Evolutionary conservation across 73 alveolate genomes (phyloP).

Genomic region (Tetrahymena elliotti): DNA sequence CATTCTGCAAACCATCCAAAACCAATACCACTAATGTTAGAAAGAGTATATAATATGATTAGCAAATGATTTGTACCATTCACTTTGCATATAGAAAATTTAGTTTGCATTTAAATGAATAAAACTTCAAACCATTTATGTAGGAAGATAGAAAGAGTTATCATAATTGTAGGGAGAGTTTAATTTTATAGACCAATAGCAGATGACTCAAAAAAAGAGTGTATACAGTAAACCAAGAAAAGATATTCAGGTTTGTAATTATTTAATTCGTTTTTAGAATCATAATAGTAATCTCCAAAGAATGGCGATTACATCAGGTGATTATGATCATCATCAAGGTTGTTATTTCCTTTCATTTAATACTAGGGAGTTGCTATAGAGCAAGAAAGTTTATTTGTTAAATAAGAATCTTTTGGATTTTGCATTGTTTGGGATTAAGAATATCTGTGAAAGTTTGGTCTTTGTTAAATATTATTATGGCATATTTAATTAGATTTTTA

Average conservation of each 20-base stretch:
- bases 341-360: background rate
- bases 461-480: background rate
- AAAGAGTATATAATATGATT: background rate
- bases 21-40: background rate
- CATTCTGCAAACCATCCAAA: background rate
- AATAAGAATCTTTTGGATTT: background rate
- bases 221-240: background rate
- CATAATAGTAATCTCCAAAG: background rate
- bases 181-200: background rate
- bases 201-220: background rate
- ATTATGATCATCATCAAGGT: background rate
- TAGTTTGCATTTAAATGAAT: background rate
- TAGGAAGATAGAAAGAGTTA: background rate
- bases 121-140: background rate
- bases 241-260: background rate
- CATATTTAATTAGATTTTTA: background rate
- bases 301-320: background rate
- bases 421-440: background rate
- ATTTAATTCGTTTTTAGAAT: background rate
- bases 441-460: background rate
- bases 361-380: background rate
- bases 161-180: background rate
- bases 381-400: background rate
- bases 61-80: background rate
- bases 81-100: background rate